Percentiles rank a stretch among this genome's conserved stretches.
These are phyloP conservation scores for Durio zibethinus DNA, from an alignment of 345 rosid species.

Conservation along the genomic window DNA sequence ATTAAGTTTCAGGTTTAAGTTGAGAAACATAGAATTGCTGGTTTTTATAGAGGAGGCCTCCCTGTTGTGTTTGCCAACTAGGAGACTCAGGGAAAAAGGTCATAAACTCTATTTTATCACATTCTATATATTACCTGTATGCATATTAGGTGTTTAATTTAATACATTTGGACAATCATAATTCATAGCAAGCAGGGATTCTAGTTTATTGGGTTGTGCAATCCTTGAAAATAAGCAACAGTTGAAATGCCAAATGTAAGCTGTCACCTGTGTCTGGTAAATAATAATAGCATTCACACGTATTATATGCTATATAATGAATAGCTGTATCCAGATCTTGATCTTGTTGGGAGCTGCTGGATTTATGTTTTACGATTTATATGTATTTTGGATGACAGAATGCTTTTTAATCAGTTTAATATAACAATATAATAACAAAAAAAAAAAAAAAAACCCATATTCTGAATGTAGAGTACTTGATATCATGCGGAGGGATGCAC, in stretches of 20 bases:
- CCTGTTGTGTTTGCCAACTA: neutral
- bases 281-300: neutral
- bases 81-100: neutral
- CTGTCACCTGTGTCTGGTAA: neutral
- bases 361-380: neutral
- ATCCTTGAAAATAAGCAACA: neutral
- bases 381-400: slow-evolving; percentile 5
- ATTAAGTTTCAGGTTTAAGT: neutral
- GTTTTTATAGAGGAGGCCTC: neutral
- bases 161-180: slow-evolving; percentile 5
- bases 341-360: neutral
- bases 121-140: neutral
- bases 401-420: slow-evolving; percentile 2
- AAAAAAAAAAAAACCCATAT: slow-evolving; percentile 13
- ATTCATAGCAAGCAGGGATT: slow-evolving; percentile 6
- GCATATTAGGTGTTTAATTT: neutral
- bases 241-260: neutral
- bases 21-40: neutral
- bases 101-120: neutral
- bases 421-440: neutral
- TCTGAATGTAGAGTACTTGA: slow-evolving; percentile 65
- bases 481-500: slow-evolving; percentile 79
- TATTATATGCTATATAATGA: neutral
- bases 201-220: neutral
- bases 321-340: neutral